These are phyloP conservation scores for Leptoxyphium fumago DNA, from an alignment of 2,329 filamentous ascomycete species.

Conservation along the genomic window DNA sequence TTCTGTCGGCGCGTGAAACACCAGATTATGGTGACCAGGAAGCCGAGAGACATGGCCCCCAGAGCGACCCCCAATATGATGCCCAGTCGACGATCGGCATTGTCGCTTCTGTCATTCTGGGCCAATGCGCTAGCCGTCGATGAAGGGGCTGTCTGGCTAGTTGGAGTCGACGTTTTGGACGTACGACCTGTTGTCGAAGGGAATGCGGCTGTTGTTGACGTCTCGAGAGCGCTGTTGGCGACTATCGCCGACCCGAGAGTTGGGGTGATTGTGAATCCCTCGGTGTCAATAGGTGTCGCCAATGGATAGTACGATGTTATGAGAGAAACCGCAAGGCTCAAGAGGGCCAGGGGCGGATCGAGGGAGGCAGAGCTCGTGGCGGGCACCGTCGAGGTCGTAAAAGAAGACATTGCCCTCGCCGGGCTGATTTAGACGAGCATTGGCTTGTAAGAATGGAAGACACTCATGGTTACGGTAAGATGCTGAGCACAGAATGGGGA, in stretches of 20 bases:
- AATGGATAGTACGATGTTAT: slow-evolving; percentile 5
- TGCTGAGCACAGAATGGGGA: too few relatives aligned
- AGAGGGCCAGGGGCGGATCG: slow-evolving; percentile 3
- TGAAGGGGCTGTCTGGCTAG: too few relatives aligned
- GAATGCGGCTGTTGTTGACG: too few relatives aligned
- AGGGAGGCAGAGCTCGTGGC: not conserved
- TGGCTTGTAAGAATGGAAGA: too few relatives aligned
- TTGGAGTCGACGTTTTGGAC: too few relatives aligned
- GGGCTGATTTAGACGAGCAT: too few relatives aligned
- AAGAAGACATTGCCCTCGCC: not conserved
- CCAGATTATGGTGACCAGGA: slow-evolving; percentile 6
- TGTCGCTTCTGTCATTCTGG: slow-evolving; percentile 1
- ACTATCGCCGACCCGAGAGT: slow-evolving; percentile 8
- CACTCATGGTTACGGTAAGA: too few relatives aligned
- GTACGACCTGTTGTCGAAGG: too few relatives aligned
- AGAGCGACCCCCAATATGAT: slow-evolving; percentile 10
- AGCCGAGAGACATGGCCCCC: slow-evolving; percentile 6
- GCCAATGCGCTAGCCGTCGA: slow-evolving; percentile 1
- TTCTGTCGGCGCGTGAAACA: slow-evolving; percentile 6
- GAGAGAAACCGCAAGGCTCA: slow-evolving; percentile 5
- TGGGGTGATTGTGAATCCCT: slow-evolving; percentile 6
- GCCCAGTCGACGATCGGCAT: slow-evolving; percentile 5
- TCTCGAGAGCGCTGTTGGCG: slow-evolving; percentile 1
- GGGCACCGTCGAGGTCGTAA: not conserved
- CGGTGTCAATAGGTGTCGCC: slow-evolving; percentile 4